Conservation (phyloP, 73 alveolate species). For the Halteria grandinella region DNA sequence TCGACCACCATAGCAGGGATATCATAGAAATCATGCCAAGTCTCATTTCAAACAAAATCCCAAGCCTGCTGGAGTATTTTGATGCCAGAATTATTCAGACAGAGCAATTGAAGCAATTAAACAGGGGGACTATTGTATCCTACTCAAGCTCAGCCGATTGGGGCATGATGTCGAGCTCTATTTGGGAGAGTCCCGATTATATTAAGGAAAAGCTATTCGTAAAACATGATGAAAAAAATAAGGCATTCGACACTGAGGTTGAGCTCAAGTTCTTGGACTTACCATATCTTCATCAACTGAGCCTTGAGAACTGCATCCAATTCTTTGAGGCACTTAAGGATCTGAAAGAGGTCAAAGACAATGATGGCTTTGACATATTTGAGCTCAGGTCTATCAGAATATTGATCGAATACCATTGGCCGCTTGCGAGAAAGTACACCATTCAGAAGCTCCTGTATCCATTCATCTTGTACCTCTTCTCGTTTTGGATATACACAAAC, state of each 20-base stretch:
- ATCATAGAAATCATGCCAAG: neutral
- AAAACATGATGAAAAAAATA: neutral
- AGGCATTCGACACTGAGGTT: slow-evolving; percentile 9
- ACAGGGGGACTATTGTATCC: slow-evolving; percentile 5
- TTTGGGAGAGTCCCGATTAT: neutral
- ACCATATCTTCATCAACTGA: slow-evolving; percentile 9
- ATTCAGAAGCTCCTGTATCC: slow-evolving; percentile 13
- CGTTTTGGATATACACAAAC: slow-evolving; percentile 28
- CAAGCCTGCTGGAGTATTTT: neutral
- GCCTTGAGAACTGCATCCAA: neutral
- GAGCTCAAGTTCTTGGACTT: slow-evolving; percentile 25
- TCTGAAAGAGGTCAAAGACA: neutral
- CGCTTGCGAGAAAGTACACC: slow-evolving; percentile 3
- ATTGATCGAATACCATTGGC: slow-evolving; percentile 57
- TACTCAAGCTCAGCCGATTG: neutral
- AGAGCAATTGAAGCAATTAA: neutral
- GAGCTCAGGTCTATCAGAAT: slow-evolving; percentile 14
- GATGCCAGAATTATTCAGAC: slow-evolving; percentile 3
- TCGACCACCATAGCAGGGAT: slow-evolving; percentile 39
- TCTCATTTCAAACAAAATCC: slow-evolving; percentile 3
- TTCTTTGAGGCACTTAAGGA: slow-evolving; percentile 42
- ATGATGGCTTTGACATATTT: slow-evolving; percentile 18
- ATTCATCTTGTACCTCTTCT: slow-evolving; percentile 1
- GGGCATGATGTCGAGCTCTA: neutral
- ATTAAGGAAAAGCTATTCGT: neutral